A percentile compares a stretch with the other conserved stretches of the same genome.
These are phyloP conservation scores for Blastobotrys robertii DNA, from an alignment of 805 yeast species.

Conservation along the genomic window DNA sequence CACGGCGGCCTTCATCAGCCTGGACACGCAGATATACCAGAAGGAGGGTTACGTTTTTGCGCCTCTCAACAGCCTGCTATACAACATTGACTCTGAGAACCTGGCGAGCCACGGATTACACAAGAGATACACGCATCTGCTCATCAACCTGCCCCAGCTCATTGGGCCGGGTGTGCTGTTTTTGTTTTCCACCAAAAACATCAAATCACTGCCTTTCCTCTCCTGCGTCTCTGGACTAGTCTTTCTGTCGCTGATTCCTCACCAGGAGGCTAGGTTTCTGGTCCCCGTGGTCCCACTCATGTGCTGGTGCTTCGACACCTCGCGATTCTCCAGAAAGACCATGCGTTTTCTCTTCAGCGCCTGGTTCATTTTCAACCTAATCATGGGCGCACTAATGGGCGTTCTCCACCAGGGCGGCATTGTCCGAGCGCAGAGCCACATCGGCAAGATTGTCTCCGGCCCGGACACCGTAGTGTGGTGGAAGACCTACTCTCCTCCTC, in stretches of 20 bases:
- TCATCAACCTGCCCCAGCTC: conserved; percentile 69
- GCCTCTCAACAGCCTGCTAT: conserved; percentile 66
- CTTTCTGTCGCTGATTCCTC: conserved; percentile 65
- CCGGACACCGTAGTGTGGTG: conserved; percentile 57
- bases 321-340: conserved; percentile 12
- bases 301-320: conserved; percentile 40
- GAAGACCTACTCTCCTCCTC: conserved; percentile 91
- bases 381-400: conserved; percentile 62
- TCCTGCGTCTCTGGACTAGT: conserved; percentile 53
- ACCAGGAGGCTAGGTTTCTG: conserved; percentile 88
- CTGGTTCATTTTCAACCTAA: conserved; percentile 59
- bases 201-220: conserved; percentile 46
- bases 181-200: conserved; percentile 32
- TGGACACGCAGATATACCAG: conserved; percentile 45
- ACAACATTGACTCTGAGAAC: conserved; percentile 53
- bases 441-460: conserved; percentile 18
- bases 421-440: conserved; percentile 44
- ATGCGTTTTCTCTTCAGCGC: conserved; percentile 18
- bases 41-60: conserved; percentile 40
- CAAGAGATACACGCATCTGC: conserved; percentile 60
- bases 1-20: conserved; percentile 30
- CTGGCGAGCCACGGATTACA: conserved; percentile 77
- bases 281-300: conserved; percentile 68
- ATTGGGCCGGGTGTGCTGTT: conserved; percentile 65
- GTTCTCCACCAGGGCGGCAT: conserved; percentile 86